Conservation (phyloP, 1,139 yeast species). For the Casaregolazyma lundiana region DNA sequence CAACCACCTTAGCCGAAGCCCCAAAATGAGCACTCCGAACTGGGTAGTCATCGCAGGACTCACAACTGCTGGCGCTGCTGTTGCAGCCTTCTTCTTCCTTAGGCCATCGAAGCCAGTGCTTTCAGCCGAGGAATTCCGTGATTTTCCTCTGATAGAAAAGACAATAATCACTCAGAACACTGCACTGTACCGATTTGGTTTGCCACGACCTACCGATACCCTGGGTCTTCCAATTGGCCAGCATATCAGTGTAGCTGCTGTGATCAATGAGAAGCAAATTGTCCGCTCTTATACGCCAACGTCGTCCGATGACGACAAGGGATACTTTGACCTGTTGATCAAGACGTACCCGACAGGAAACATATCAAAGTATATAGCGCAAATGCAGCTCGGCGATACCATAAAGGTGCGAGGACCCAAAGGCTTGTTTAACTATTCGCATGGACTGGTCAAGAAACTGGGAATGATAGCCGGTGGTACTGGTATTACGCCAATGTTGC, state of each 20-base stretch:
- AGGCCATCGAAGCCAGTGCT: conserved; percentile 45
- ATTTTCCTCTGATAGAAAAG: conserved; percentile 81
- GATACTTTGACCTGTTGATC: conserved; percentile 83
- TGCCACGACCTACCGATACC: conserved; percentile 69
- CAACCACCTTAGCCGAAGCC: conserved; percentile 1
- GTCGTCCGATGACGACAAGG: conserved; percentile 71
- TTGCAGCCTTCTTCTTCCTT: conserved; percentile 14
- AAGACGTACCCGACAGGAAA: conserved; percentile 93
- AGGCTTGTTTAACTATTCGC: conserved; percentile 81
- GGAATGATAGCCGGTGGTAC: conserved; percentile 97
- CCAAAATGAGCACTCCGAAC: conserved; percentile 2
- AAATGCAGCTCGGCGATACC: conserved; percentile 62
- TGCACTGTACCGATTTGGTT: conserved; percentile 77
- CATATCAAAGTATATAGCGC: conserved; percentile 71
- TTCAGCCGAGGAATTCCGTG: conserved; percentile 62
- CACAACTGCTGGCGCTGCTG: conserved; percentile 15
- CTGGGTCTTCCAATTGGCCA: conserved; percentile 95
- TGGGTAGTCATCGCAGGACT: conserved; percentile 14
- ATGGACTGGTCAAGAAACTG: conserved; percentile 70
- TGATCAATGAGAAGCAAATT: conserved; percentile 73
- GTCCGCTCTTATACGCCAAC: conserved; percentile 94
- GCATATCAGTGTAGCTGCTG: conserved; percentile 62
- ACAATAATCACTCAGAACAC: conserved; percentile 76
- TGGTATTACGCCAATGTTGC: conserved; percentile 93
- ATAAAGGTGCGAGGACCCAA: conserved; percentile 87